Evolutionary conservation across 208 protist genomes (phyloP).

Genomic region (Crithidia expoeki): DNA sequence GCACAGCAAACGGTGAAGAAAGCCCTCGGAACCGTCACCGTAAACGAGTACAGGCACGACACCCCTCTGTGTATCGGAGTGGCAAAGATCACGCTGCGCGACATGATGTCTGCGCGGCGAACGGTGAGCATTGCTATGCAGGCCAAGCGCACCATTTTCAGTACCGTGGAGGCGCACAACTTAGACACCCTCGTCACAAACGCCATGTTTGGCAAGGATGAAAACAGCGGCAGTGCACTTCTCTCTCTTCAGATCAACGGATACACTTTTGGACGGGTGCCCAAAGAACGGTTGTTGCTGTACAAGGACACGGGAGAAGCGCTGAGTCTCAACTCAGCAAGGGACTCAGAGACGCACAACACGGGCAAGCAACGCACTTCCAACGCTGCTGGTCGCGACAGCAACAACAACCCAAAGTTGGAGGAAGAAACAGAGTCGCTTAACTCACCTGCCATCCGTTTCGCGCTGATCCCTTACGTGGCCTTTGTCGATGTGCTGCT

Average conservation of each 20-base stretch:
- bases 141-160: constrained; percentile 58
- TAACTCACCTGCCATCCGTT: constrained; percentile 59
- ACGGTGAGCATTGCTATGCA: constrained; percentile 80
- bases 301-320: constrained; percentile 10
- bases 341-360: constrained; percentile 17
- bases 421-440: constrained; percentile 28
- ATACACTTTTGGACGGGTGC: constrained; percentile 64
- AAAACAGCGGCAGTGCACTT: constrained; percentile 66
- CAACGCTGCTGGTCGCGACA: not conserved
- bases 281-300: constrained; percentile 43
- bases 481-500: constrained; percentile 64
- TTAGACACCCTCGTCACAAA: constrained; percentile 71
- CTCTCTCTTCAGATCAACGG: constrained; percentile 72
- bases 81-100: constrained; percentile 72
- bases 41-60: constrained; percentile 35
- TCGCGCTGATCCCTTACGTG: constrained; percentile 81
- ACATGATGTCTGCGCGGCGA: constrained; percentile 60
- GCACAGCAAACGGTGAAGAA: constrained; percentile 23
- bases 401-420: not conserved
- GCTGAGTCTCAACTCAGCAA: not conserved
- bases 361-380: constrained; percentile 1
- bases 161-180: constrained; percentile 66
- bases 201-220: constrained; percentile 74
- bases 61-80: constrained; percentile 82
- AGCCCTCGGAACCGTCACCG: constrained; percentile 6